phyloP scores from a whole-genome alignment of 805 yeast species.

The Wickerhamomyces chaumierensis region DNA sequence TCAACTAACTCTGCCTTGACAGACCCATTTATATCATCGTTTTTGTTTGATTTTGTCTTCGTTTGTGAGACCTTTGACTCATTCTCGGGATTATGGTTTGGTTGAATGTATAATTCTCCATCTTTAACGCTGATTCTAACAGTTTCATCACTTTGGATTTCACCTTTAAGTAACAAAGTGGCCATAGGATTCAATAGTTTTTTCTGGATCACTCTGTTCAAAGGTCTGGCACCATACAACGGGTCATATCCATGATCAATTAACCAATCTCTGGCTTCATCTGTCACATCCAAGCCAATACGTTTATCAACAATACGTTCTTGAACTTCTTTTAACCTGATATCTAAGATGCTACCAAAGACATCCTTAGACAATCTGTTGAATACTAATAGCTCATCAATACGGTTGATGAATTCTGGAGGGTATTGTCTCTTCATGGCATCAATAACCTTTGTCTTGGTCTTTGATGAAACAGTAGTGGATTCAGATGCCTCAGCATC shows the following conservation, averaged over 20 bases:
- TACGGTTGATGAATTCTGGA: constrained; percentile 90
- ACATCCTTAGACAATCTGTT: constrained; percentile 76
- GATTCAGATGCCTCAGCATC: constrained; percentile 43
- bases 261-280: constrained; percentile 65
- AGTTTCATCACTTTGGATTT: constrained; percentile 46
- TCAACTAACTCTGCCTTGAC: no score
- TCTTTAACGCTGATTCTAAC: constrained; percentile 38
- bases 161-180: constrained; percentile 65
- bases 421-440: constrained; percentile 67
- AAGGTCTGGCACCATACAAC: constrained; percentile 90
- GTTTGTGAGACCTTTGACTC: no score
- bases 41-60: no score
- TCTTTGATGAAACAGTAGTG: constrained; percentile 42
- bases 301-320: constrained; percentile 71
- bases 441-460: constrained; percentile 51
- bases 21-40: no score
- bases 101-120: constrained; percentile 31
- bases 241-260: constrained; percentile 85
- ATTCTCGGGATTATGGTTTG: constrained; percentile 29
- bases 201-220: constrained; percentile 82
- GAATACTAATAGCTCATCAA: constrained; percentile 89
- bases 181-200: constrained; percentile 85
- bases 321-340: constrained; percentile 72
- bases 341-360: constrained; percentile 70
- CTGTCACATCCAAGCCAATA: constrained; percentile 45